phyloP scores from a whole-genome alignment of 2,329 filamentous ascomycete species.

The Neonectria punicea region DNA sequence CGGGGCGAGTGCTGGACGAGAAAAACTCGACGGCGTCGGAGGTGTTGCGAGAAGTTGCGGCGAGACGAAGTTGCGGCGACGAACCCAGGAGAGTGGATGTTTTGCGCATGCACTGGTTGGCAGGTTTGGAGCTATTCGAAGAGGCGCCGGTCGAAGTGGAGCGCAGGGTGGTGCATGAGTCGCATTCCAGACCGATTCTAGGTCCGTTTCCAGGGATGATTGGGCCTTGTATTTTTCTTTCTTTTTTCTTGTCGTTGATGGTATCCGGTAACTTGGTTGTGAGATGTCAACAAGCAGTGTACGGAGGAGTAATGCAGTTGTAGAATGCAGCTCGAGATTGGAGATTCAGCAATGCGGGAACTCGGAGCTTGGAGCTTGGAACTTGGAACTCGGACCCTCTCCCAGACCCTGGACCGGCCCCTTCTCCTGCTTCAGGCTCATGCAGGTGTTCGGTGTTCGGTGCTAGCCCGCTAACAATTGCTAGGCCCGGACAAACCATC shows the following conservation, averaged over 20 bases:
- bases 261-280: background rate
- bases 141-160: slow-evolving; percentile 22
- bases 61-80: slow-evolving; percentile 7
- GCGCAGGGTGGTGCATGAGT: slow-evolving; percentile 14
- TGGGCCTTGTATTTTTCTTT: background rate
- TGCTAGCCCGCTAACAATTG: background rate
- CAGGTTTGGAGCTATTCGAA: slow-evolving; percentile 15
- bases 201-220: slow-evolving; percentile 17
- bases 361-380: background rate
- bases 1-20: background rate
- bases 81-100: background rate
- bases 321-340: background rate
- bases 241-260: background rate
- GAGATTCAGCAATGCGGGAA: background rate
- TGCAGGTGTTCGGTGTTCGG: background rate
- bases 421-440: background rate
- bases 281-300: background rate
- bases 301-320: background rate
- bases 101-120: slow-evolving; percentile 7
- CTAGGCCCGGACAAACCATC: background rate
- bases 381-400: background rate
- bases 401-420: background rate
- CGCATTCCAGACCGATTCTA: slow-evolving; percentile 20
- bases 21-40: background rate
- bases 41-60: slow-evolving; percentile 6